These are phyloP conservation scores for Geotrichum macrosporum DNA, from an alignment of 1,139 yeast genomes.

Conservation along the genomic window DNA sequence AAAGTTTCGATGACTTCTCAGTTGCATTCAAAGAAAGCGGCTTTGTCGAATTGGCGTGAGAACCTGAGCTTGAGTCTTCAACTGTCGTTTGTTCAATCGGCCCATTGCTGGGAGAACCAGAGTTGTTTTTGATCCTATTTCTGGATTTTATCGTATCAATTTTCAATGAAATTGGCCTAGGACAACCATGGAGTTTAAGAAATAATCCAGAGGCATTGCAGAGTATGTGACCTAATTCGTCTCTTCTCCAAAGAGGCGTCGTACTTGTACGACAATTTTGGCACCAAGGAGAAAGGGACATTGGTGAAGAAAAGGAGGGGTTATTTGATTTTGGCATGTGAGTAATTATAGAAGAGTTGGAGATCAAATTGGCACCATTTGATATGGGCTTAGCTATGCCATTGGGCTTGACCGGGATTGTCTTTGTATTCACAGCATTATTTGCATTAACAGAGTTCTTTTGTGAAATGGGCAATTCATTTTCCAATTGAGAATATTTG, in stretches of 20 bases:
- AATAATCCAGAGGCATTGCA: constrained; percentile 96
- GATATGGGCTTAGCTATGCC: neutral
- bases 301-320: constrained; percentile 3
- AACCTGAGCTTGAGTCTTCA: neutral
- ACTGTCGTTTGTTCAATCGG: too few species aligned
- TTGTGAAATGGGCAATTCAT: too few species aligned
- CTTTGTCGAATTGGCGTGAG: neutral
- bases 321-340: neutral
- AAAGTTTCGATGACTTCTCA: too few species aligned
- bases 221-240: constrained; percentile 85
- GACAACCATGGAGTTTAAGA: constrained; percentile 83
- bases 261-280: constrained; percentile 88
- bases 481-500: too few species aligned
- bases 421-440: too few species aligned
- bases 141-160: constrained; percentile 90
- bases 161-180: constrained; percentile 85
- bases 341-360: neutral
- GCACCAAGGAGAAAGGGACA: constrained; percentile 43
- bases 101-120: constrained; percentile 4
- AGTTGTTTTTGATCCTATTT: constrained; percentile 63
- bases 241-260: constrained; percentile 93
- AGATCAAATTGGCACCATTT: neutral
- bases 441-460: too few species aligned
- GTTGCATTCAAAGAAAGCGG: too few species aligned
- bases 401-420: constrained; percentile 1